Percentiles rank a stretch among this genome's conserved stretches.
Evolutionary conservation across 108 stramenopile species (phyloP).

Genomic region (Hondaea fermentalgiana): DNA sequence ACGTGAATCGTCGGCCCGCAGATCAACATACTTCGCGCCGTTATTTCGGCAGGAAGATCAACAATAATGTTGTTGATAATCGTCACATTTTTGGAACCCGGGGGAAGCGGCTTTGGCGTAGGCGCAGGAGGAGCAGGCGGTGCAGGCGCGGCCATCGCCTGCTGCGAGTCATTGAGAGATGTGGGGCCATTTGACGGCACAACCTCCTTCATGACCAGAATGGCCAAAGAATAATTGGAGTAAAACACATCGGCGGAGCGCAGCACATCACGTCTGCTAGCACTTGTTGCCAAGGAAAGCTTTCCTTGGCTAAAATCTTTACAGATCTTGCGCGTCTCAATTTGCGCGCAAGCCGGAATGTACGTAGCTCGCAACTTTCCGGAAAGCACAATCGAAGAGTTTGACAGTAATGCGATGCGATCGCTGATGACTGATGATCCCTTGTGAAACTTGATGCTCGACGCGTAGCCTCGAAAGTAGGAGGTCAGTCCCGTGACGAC

Average conservation of each 20-base stretch:
- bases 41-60: background rate
- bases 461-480: background rate
- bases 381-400: background rate
- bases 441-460: background rate
- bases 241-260: background rate
- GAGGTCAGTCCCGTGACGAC: background rate
- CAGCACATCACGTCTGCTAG: background rate
- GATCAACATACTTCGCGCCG: background rate
- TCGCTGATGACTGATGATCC: background rate
- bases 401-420: background rate
- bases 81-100: background rate
- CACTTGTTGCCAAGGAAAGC: background rate
- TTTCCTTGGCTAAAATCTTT: background rate
- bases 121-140: background rate
- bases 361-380: background rate
- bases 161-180: background rate
- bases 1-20: background rate
- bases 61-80: background rate
- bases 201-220: too few species aligned
- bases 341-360: background rate
- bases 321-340: background rate
- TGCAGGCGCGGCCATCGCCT: background rate
- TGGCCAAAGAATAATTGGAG: background rate
- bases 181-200: background rate
- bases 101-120: background rate